phyloP scores from a whole-genome alignment of 495 filamentous ascomycete species.

The Rusavskia elegans region DNA sequence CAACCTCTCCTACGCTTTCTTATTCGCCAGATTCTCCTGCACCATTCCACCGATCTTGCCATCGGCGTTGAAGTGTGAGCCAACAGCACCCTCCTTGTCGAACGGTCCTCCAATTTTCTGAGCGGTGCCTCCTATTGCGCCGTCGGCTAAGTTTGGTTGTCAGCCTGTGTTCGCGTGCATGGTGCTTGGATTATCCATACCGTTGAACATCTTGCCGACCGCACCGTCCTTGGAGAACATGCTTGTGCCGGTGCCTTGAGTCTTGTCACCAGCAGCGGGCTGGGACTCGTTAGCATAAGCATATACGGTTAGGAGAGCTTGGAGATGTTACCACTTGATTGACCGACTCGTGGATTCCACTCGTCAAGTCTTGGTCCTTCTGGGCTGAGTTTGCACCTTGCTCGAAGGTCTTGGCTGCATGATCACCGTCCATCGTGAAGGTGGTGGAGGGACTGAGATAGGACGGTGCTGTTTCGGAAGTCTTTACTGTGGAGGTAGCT shows the following conservation, averaged over 20 bases:
- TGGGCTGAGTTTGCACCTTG: slow-evolving; percentile 14
- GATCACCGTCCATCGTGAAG: slow-evolving; percentile 13
- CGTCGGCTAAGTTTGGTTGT: slow-evolving; percentile 22
- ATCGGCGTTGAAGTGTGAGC: slow-evolving; percentile 21
- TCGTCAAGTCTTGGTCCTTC: slow-evolving; percentile 10
- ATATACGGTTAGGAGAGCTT: too few relatives aligned
- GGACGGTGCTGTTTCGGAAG: neutral
- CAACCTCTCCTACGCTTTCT: slow-evolving; percentile 7
- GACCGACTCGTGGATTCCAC: slow-evolving; percentile 12
- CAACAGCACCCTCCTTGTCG: slow-evolving; percentile 20
- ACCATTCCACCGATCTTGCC: slow-evolving; percentile 25
- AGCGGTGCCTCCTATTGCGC: slow-evolving; percentile 32
- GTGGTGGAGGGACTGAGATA: neutral
- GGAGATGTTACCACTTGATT: slow-evolving; percentile 9
- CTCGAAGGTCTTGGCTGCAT: slow-evolving; percentile 13
- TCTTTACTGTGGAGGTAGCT: neutral
- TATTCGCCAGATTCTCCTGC: slow-evolving; percentile 27
- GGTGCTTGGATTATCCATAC: neutral
- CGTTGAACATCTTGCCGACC: slow-evolving; percentile 15
- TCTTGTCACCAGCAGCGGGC: slow-evolving; percentile 13
- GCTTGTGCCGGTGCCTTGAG: slow-evolving; percentile 10
- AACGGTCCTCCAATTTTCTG: slow-evolving; percentile 39
- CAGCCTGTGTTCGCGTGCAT: neutral
- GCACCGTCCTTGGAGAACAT: slow-evolving; percentile 14
- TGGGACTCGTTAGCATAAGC: neutral